These are phyloP conservation scores for Chytridium lagenaria DNA, from an alignment of 371 early-diverging fungal species.

Conservation along the genomic window DNA sequence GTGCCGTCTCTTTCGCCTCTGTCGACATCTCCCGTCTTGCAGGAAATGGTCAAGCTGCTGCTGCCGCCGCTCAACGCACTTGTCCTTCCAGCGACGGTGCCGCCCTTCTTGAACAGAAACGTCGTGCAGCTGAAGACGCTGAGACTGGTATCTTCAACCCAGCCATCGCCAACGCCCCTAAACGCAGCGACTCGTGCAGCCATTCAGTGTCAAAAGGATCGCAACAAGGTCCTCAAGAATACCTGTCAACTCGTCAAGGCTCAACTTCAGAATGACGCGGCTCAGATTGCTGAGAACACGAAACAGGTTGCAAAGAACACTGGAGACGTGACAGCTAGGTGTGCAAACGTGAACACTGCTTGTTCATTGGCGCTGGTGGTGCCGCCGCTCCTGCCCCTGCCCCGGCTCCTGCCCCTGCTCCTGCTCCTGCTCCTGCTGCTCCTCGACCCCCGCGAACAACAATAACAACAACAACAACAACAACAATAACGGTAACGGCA, in stretches of 20 bases:
- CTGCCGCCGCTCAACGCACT: slow-evolving; percentile 15
- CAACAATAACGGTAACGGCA: neutral
- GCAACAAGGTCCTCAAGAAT: slow-evolving; percentile 20
- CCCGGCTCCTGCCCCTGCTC: too few relatives aligned
- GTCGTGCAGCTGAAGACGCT: slow-evolving; percentile 30
- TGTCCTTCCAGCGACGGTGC: slow-evolving; percentile 20
- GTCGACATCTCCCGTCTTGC: slow-evolving; percentile 26
- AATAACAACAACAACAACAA: neutral
- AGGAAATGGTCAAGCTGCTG: slow-evolving; percentile 26
- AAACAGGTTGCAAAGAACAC: slow-evolving; percentile 31
- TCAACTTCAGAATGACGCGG: slow-evolving; percentile 21
- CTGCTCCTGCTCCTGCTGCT: neutral
- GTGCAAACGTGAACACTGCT: slow-evolving; percentile 21
- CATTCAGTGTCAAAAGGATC: slow-evolving; percentile 33
- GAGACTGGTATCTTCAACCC: slow-evolving; percentile 25
- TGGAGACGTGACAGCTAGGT: slow-evolving; percentile 22
- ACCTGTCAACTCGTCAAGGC: slow-evolving; percentile 18
- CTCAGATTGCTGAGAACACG: slow-evolving; percentile 20
- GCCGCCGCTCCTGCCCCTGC: too few relatives aligned
- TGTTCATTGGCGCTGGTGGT: slow-evolving; percentile 16
- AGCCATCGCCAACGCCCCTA: slow-evolving; percentile 27
- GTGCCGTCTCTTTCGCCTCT: slow-evolving; percentile 17
- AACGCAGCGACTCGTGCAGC: slow-evolving; percentile 22
- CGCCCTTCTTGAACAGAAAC: slow-evolving; percentile 12
- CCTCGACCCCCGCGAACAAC: neutral